Evolutionary conservation across 2,329 filamentous ascomycete species (phyloP), one percentile per base, ranked within the genome.

Genomic region (Didymellaceae sp.): DNA sequence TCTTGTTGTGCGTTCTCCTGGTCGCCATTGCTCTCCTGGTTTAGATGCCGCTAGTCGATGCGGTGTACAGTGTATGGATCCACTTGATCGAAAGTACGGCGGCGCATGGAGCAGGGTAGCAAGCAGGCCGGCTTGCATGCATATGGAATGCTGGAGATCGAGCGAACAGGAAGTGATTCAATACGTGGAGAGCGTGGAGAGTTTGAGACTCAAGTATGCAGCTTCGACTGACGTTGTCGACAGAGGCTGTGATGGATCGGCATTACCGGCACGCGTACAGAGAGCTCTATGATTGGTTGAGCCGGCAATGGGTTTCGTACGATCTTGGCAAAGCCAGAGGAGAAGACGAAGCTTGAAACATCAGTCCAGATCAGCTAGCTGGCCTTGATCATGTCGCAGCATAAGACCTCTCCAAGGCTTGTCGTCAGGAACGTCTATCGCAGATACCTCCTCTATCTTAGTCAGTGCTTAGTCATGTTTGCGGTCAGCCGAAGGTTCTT

Each of bases 1-100:
- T 67, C 50, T 73, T 73, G 53, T 66, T 71, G 38, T 73, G 70
- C 31, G 67, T 51, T 45, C 59, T 66, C 39, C 68, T 67, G 7
- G 68, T 71, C 18, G 64, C 35, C 30, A 38, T 54, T 17, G 37
- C 46, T 31, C 39, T 35, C 33, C 16, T 35, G 20, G 14, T 26
- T 28, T n/a, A 30, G 38, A 38, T 42, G 48, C 42, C 32, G 38
- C 44, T 48, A 45, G 38, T 40, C 24, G 32, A 42, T 32, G 20
- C 48, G 42, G 21, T 43, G 46, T 45, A 47, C 43, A 40, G 34
- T 25, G 43, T 42, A 53, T 35, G 47, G 20, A 39, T 40, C 41
- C 40, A 44, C 42, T 38, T 46, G 26, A 32, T 31, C 21, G 6
- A 11, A 10, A 33, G 46, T 52, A 38, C 32, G 32, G 48, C 37